phyloP scores from a whole-genome alignment of 495 filamentous ascomycete species.

The Penicilliopsis zonata region DNA sequence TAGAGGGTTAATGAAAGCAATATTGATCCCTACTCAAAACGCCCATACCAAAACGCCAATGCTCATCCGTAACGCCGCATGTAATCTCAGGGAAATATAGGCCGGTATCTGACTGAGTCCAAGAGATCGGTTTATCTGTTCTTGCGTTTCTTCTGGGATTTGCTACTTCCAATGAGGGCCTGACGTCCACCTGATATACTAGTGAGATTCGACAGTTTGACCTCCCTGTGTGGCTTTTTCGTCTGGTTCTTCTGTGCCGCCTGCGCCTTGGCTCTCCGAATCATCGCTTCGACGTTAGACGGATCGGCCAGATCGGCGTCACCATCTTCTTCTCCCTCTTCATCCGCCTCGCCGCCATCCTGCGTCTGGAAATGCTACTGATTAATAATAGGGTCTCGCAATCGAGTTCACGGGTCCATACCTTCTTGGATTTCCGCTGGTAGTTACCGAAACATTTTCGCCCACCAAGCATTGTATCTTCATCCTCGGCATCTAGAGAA shows the following conservation, averaged over 20 bases:
- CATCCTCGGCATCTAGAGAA: slow-evolving; percentile 25
- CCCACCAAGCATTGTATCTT: slow-evolving; percentile 19
- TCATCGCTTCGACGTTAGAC: slow-evolving; percentile 5
- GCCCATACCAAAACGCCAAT: no score
- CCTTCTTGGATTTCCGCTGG: slow-evolving; percentile 15
- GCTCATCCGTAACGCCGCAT: no score
- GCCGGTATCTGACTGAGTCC: background rate
- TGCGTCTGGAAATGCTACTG: no score
- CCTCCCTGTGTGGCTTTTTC: slow-evolving; percentile 2
- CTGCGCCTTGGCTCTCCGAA: slow-evolving; percentile 8
- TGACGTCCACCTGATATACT: slow-evolving; percentile 24
- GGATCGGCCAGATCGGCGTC: slow-evolving; percentile 3
- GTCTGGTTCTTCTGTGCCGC: slow-evolving; percentile 8
- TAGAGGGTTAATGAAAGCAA: no score
- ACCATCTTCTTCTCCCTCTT: slow-evolving; percentile 6
- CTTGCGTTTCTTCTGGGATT: slow-evolving; percentile 32
- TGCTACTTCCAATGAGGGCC: slow-evolving; percentile 4
- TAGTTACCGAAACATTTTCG: slow-evolving; percentile 28
- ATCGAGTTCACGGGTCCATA: background rate
- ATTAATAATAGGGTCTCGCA: no score
- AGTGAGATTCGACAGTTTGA: slow-evolving; percentile 15
- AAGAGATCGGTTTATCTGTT: slow-evolving; percentile 8
- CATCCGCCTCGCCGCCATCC: no score
- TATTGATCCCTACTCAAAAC: no score
- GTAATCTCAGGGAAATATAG: no score